These are phyloP conservation scores for Eucalyptus urophylla DNA, from an alignment of 345 rosid genomes.

Conservation along the genomic window DNA sequence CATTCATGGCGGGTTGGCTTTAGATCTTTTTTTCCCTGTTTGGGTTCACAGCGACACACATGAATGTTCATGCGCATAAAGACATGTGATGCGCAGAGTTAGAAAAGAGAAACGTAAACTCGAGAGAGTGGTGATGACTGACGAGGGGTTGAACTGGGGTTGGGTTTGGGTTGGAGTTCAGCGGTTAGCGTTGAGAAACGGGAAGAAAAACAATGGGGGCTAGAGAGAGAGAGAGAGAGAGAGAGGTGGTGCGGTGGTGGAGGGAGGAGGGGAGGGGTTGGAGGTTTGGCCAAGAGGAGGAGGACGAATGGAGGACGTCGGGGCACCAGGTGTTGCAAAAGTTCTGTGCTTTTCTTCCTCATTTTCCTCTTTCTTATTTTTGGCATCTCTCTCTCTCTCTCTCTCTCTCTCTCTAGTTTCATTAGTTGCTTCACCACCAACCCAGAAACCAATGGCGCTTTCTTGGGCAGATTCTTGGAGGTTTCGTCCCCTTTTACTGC, in stretches of 20 bases:
- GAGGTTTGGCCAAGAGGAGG: conserved; percentile 25
- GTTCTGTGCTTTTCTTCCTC: conserved; percentile 32
- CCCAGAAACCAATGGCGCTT: conserved; percentile 58
- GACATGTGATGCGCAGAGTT: not conserved
- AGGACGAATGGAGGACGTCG: conserved; percentile 66
- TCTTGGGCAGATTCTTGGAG: not conserved
- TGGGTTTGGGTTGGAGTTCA: not conserved
- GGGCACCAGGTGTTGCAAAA: conserved; percentile 68
- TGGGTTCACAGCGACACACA: not conserved
- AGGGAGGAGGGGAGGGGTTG: conserved; percentile 14
- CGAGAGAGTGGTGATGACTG: not conserved
- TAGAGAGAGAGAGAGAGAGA: not conserved
- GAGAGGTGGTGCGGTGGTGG: not conserved
- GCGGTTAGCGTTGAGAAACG: not conserved
- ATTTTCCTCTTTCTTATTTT: not conserved
- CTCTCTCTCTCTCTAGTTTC: not conserved
- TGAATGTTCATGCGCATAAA: not conserved
- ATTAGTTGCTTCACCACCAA: not conserved
- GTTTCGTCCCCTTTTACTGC: not conserved
- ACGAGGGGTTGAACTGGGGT: conserved; percentile 8
- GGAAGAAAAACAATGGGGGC: not conserved
- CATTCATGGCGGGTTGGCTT: not conserved
- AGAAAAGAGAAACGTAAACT: not conserved
- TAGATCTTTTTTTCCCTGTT: not conserved
- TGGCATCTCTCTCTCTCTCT: not conserved